A percentile compares a stretch with the other conserved stretches of the same genome.
Conservation (phyloP, 1,284 basidiomycete species). For the Ustilago hordei region DNA sequence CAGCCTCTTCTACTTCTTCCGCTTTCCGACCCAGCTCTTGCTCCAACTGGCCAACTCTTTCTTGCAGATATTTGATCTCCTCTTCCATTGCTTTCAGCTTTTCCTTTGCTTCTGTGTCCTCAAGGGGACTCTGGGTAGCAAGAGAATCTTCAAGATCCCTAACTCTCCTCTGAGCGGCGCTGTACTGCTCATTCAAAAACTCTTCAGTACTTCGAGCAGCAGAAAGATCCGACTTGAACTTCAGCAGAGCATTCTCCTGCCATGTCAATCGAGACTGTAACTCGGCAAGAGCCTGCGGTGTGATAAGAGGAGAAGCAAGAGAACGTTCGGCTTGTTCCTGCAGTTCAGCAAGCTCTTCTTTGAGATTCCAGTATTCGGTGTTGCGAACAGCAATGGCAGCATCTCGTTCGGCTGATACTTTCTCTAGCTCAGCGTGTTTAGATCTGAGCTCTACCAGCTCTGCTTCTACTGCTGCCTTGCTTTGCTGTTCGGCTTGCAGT, state of each 20-base stretch:
- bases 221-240: constrained; percentile 21
- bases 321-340: constrained; percentile 46
- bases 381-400: constrained; percentile 30
- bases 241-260: constrained; percentile 23
- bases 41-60: constrained; percentile 52
- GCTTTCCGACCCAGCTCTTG: constrained; percentile 55
- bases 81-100: background rate
- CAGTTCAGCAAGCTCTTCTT: constrained; percentile 57
- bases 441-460: constrained; percentile 1
- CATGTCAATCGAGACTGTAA: constrained; percentile 4
- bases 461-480: background rate
- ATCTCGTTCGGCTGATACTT: constrained; percentile 20
- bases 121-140: background rate
- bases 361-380: constrained; percentile 53
- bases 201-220: constrained; percentile 35
- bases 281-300: background rate
- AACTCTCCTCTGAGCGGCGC: constrained; percentile 19
- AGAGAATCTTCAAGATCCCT: constrained; percentile 25
- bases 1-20: constrained; percentile 61
- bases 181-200: constrained; percentile 37
- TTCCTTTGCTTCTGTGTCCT: background rate
- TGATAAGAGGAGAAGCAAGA: background rate
- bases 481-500: background rate
- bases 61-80: constrained; percentile 24
- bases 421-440: constrained; percentile 22